Conservation (phyloP, 163 green algal genomes). For the Coccomyxa subellipsoidea region DNA sequence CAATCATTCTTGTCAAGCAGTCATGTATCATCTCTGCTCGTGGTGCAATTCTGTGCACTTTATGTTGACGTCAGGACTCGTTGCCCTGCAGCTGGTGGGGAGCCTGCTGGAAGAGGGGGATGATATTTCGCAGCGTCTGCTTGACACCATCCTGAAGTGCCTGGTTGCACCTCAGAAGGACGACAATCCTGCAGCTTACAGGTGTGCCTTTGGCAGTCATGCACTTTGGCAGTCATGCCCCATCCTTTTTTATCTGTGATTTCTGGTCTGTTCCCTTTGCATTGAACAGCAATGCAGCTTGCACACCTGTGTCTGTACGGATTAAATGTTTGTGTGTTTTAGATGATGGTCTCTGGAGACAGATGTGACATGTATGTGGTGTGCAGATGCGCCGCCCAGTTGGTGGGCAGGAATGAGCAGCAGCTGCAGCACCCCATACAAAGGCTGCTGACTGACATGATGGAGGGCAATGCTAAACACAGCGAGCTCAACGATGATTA, state of each 20-base stretch:
- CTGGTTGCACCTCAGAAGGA: constrained; percentile 31
- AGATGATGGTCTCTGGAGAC: no score
- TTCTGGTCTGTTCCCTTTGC: background rate
- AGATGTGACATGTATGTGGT: background rate
- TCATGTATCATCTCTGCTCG: background rate
- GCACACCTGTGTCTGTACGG: background rate
- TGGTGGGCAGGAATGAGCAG: constrained; percentile 45
- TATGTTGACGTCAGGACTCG: background rate
- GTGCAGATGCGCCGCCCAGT: constrained; percentile 27
- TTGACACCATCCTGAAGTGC: constrained; percentile 50
- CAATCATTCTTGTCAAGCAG: background rate
- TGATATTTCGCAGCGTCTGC: constrained; percentile 34
- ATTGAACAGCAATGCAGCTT: background rate
- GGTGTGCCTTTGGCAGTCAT: constrained; percentile 13
- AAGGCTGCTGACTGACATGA: constrained; percentile 44
- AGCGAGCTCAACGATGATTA: constrained; percentile 38
- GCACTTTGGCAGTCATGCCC: background rate
- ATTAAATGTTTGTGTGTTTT: background rate
- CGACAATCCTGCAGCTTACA: constrained; percentile 31
- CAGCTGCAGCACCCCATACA: constrained; percentile 52
- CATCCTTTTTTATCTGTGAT: background rate
- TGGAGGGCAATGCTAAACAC: constrained; percentile 43
- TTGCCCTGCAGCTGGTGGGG: constrained; percentile 25
- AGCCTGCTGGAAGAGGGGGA: constrained; percentile 54
- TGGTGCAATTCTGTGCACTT: background rate